Evolutionary conservation across 225 moss, liverwort and hornwort species (phyloP).

Genomic region (Anthoceros angustus): DNA sequence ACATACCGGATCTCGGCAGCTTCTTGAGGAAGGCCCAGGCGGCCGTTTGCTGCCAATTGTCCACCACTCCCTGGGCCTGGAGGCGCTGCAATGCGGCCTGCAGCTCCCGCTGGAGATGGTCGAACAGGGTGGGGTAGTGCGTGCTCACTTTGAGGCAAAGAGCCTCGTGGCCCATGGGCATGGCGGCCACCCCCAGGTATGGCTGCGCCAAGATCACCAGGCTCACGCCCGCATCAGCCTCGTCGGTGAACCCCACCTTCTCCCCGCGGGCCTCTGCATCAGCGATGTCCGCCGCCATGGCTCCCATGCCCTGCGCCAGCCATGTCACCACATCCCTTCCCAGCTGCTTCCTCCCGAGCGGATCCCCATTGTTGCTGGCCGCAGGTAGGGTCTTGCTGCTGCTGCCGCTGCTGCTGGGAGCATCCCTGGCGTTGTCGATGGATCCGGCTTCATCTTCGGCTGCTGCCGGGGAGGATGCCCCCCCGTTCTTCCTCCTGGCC

Average conservation of each 20-base stretch:
- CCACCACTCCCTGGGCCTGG: conserved; percentile 45
- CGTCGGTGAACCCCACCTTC: conserved; percentile 30
- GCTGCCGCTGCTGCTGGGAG: background rate
- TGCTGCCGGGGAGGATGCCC: no score
- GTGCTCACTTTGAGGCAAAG: conserved; percentile 66
- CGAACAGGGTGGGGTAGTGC: conserved; percentile 78
- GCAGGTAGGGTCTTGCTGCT: background rate
- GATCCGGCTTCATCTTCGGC: background rate
- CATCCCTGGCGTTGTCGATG: background rate
- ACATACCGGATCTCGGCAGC: conserved; percentile 64
- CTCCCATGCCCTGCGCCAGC: conserved; percentile 53
- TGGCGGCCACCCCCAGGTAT: conserved; percentile 53
- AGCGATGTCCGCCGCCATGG: conserved; percentile 45
- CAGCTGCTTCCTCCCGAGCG: conserved; percentile 46
- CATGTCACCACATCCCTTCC: conserved; percentile 68
- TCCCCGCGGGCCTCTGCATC: conserved; percentile 48
- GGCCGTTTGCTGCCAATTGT: conserved; percentile 57
- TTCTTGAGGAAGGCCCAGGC: conserved; percentile 72
- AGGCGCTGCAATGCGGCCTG: conserved; percentile 45
- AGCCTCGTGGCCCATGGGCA: conserved; percentile 67
- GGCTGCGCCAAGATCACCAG: conserved; percentile 66
- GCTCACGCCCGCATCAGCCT: conserved; percentile 50
- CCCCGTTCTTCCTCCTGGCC: no score
- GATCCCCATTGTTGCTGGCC: conserved; percentile 23
- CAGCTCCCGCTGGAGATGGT: conserved; percentile 73